phyloP scores from a whole-genome alignment of 495 filamentous ascomycete species.

The Neurospora sp. region DNA sequence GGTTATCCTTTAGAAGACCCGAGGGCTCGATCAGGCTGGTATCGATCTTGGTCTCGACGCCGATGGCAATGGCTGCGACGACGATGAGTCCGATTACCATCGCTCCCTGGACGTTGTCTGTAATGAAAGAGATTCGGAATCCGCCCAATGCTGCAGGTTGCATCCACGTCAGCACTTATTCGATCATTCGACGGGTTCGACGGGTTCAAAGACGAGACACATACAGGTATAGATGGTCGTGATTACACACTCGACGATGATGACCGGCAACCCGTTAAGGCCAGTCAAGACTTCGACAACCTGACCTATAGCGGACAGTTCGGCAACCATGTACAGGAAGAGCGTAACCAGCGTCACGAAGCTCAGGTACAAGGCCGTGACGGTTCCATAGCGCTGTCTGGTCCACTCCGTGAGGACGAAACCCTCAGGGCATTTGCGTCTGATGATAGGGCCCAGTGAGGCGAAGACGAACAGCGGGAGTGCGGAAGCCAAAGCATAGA shows the following conservation, averaged over 20 bases:
- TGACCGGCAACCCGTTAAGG: slow-evolving; percentile 56
- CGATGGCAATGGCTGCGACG: slow-evolving; percentile 60
- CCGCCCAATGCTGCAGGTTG: slow-evolving; percentile 51
- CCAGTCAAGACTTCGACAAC: slow-evolving; percentile 62
- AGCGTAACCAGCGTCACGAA: slow-evolving; percentile 64
- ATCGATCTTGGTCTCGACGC: slow-evolving; percentile 59
- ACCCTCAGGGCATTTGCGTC: slow-evolving; percentile 61
- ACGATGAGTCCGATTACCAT: slow-evolving; percentile 62
- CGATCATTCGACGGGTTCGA: not conserved
- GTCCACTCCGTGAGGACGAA: slow-evolving; percentile 78
- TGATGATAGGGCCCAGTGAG: slow-evolving; percentile 57
- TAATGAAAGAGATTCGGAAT: slow-evolving; percentile 68
- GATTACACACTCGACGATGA: slow-evolving; percentile 61
- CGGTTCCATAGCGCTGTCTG: slow-evolving; percentile 55
- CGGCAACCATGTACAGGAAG: slow-evolving; percentile 74
- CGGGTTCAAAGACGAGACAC: slow-evolving; percentile 9
- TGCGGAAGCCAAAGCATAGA: slow-evolving; percentile 59
- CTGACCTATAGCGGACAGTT: slow-evolving; percentile 63
- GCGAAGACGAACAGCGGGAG: slow-evolving; percentile 60
- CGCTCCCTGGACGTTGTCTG: slow-evolving; percentile 64
- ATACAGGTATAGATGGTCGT: slow-evolving; percentile 71
- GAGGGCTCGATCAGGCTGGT: slow-evolving; percentile 51
- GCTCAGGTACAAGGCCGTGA: slow-evolving; percentile 57
- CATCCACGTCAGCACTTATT: slow-evolving; percentile 6
- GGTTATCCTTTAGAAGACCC: slow-evolving; percentile 44